Evolutionary conservation across 2,329 filamentous ascomycete genomes (phyloP).

Genomic region (Neofusicoccum umdonicola): DNA sequence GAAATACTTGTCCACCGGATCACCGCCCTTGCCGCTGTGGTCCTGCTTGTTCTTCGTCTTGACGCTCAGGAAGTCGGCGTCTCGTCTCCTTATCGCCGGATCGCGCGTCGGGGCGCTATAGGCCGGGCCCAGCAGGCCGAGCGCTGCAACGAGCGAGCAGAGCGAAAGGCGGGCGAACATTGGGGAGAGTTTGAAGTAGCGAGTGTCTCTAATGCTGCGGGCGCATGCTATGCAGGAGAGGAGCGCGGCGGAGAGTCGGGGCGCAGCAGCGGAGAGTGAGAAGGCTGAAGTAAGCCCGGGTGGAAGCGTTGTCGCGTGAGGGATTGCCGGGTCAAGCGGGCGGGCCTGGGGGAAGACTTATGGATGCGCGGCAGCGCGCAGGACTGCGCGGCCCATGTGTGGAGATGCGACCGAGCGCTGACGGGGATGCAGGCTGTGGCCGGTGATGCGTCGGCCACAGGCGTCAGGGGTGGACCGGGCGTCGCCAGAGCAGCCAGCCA

Average conservation of each 20-base stretch:
- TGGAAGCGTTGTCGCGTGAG: slow-evolving; percentile 14
- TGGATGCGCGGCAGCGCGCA: slow-evolving; percentile 7
- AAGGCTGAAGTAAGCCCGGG: background rate
- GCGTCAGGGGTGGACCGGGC: slow-evolving; percentile 10
- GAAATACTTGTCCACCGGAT: slow-evolving; percentile 32
- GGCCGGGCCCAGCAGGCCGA: slow-evolving; percentile 2
- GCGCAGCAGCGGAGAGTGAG: background rate
- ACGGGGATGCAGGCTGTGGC: background rate
- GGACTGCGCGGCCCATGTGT: slow-evolving; percentile 1
- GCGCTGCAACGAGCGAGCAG: slow-evolving; percentile 6
- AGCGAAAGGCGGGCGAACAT: slow-evolving; percentile 17
- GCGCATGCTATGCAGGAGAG: slow-evolving; percentile 7
- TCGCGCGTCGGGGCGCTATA: background rate
- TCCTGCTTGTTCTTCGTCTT: slow-evolving; percentile 23
- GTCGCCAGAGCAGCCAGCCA: background rate
- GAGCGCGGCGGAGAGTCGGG: background rate
- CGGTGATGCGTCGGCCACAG: slow-evolving; percentile 5
- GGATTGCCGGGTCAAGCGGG: slow-evolving; percentile 12
- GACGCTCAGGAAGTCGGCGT: slow-evolving; percentile 21
- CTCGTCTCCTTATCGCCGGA: slow-evolving; percentile 13
- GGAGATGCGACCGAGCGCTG: slow-evolving; percentile 13
- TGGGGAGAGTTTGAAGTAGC: background rate
- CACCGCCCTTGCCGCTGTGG: slow-evolving; percentile 23
- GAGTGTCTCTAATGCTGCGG: background rate
- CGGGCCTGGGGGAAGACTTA: background rate